Conservation (phyloP, 768 basidiomycete genomes). For the Kwoniella dendrophila region DNA sequence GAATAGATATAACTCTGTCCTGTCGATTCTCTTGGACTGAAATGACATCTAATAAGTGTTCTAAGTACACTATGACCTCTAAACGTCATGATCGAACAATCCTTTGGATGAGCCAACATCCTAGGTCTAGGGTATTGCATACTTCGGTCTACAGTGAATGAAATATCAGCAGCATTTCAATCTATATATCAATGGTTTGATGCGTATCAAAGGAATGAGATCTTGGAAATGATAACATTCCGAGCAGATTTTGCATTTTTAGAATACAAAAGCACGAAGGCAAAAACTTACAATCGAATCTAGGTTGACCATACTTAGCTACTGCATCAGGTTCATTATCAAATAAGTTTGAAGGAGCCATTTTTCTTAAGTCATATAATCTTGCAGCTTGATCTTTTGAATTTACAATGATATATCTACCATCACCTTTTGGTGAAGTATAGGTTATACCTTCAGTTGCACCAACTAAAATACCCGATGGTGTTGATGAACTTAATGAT, state of each 20-base stretch:
- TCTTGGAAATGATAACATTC: no score
- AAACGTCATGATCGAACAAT: constrained; percentile 95
- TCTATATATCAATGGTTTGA: no score
- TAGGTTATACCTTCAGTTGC: constrained; percentile 94
- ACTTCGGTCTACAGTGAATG: constrained; percentile 30
- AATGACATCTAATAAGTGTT: constrained; percentile 94
- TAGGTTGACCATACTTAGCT: constrained; percentile 62
- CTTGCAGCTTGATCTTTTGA: constrained; percentile 92
- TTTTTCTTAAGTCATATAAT: constrained; percentile 91
- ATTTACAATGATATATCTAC: constrained; percentile 91
- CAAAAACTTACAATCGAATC: constrained; percentile 77
- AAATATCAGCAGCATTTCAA: constrained; percentile 5
- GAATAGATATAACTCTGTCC: constrained; percentile 93
- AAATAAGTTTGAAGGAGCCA: constrained; percentile 74
- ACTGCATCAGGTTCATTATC: constrained; percentile 60
- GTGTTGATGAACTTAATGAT: constrained; percentile 64
- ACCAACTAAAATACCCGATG: constrained; percentile 89
- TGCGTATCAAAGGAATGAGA: no score
- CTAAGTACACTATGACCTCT: constrained; percentile 85
- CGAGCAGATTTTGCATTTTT: no score
- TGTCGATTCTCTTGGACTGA: constrained; percentile 89
- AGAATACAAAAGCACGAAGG: no score
- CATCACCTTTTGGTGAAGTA: constrained; percentile 93
- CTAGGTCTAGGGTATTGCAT: constrained; percentile 65
- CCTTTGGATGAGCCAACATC: constrained; percentile 72